Evolutionary conservation across 2,329 filamentous ascomycete genomes (phyloP).

Genomic region (Leptographium wingfieldii): DNA sequence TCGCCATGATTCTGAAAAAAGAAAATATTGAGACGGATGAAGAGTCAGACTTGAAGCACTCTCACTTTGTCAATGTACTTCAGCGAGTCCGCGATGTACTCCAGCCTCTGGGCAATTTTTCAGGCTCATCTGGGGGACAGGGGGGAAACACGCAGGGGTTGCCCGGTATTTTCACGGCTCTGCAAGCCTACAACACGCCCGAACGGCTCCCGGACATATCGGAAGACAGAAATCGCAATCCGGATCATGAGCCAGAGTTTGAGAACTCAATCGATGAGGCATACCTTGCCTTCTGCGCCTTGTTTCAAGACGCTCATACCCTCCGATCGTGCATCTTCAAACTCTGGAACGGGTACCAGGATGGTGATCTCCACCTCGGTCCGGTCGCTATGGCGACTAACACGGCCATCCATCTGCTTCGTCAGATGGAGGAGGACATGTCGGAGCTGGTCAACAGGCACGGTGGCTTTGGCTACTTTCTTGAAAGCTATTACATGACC

Average conservation of each 20-base stretch:
- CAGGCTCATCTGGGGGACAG: neutral
- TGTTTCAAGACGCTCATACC: conserved; percentile 20
- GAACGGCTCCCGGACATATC: conserved; percentile 23
- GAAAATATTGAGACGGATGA: conserved; percentile 9
- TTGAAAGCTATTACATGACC: neutral
- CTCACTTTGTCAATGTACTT: conserved; percentile 22
- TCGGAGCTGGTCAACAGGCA: conserved; percentile 14
- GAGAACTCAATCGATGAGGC: conserved; percentile 15
- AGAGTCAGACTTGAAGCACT: conserved; percentile 13
- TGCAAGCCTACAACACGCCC: conserved; percentile 23
- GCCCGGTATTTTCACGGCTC: neutral
- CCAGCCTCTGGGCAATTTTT: conserved; percentile 10
- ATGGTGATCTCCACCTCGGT: conserved; percentile 17
- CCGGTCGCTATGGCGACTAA: conserved; percentile 24
- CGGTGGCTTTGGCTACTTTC: conserved; percentile 9
- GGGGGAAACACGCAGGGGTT: too few relatives aligned
- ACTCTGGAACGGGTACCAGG: conserved; percentile 20
- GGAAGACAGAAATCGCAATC: conserved; percentile 13
- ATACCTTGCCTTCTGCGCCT: conserved; percentile 15
- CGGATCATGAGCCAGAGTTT: conserved; percentile 21
- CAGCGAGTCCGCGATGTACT: conserved; percentile 22
- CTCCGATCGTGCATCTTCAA: conserved; percentile 17
- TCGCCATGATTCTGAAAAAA: conserved; percentile 13
- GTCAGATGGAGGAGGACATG: conserved; percentile 20
- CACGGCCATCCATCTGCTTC: conserved; percentile 22